phyloP scores from a whole-genome alignment of 148 eudicot species.

The Vaccinium myrtillus region DNA sequence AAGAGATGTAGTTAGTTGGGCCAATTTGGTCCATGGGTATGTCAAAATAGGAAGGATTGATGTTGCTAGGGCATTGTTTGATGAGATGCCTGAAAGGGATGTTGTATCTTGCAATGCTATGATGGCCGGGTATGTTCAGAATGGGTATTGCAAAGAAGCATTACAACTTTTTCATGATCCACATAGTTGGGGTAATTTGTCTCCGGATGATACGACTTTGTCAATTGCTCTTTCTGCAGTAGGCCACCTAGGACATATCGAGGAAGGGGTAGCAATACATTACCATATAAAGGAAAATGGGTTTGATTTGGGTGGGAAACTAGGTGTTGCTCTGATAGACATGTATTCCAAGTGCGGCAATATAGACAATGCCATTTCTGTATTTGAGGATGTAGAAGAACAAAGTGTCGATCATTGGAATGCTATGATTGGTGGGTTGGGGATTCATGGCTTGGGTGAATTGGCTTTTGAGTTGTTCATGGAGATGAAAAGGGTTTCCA shows the following conservation, averaged over 20 bases:
- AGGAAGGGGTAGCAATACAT: slow-evolving; percentile 61
- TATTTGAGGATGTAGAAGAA: slow-evolving; percentile 40
- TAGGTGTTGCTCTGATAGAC: slow-evolving; percentile 76
- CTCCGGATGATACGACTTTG: slow-evolving; percentile 57
- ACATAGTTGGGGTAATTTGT: slow-evolving; percentile 24
- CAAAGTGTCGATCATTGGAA: slow-evolving; percentile 75
- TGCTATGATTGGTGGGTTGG: slow-evolving; percentile 81
- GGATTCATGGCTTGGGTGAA: slow-evolving; percentile 62
- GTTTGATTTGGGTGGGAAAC: slow-evolving; percentile 43
- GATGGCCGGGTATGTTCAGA: slow-evolving; percentile 69
- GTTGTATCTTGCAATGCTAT: slow-evolving; percentile 62
- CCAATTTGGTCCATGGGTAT: slow-evolving; percentile 68
- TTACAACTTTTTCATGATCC: slow-evolving; percentile 49
- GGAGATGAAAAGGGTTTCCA: slow-evolving; percentile 45
- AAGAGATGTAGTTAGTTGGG: slow-evolving; percentile 64
- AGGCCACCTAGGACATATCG: slow-evolving; percentile 52
- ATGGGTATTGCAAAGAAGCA: slow-evolving; percentile 47
- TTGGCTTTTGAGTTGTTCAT: slow-evolving; percentile 57
- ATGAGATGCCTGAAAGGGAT: slow-evolving; percentile 52
- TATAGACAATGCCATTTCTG: slow-evolving; percentile 50
- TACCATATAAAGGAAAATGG: slow-evolving; percentile 33
- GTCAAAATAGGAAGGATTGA: slow-evolving; percentile 51
- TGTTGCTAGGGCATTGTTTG: slow-evolving; percentile 49
- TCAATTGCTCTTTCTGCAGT: slow-evolving; percentile 59
- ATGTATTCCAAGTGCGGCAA: slow-evolving; percentile 85